phyloP scores from a whole-genome alignment of 2,329 filamentous ascomycete species.

The Camptophora hylomeconis region DNA sequence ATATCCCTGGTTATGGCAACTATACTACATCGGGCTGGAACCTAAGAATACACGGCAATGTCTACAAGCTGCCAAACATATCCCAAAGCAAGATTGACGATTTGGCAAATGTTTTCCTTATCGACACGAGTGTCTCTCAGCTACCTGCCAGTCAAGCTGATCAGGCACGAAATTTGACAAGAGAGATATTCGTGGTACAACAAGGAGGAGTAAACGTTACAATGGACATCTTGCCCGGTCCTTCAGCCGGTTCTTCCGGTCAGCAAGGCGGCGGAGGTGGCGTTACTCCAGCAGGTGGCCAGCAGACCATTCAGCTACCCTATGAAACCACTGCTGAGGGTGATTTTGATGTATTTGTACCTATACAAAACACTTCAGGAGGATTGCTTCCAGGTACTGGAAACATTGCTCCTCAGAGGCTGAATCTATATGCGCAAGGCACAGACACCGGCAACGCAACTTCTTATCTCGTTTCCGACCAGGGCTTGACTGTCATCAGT shows the following conservation, averaged over 20 bases:
- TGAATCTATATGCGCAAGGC: conserved; percentile 55
- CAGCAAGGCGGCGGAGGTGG: conserved; percentile 36
- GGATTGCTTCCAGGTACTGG: conserved; percentile 49
- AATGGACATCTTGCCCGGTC: conserved; percentile 48
- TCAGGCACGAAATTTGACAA: conserved; percentile 61
- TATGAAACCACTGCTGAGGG: conserved; percentile 54
- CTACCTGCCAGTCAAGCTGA: conserved; percentile 46
- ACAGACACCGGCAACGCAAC: conserved; percentile 58
- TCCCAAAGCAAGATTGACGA: conserved; percentile 51
- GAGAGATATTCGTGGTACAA: conserved; percentile 62
- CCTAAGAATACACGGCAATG: conserved; percentile 62
- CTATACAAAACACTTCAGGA: conserved; percentile 45
- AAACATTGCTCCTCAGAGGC: conserved; percentile 50
- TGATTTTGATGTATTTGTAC: conserved; percentile 61
- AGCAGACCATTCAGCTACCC: conserved; percentile 50
- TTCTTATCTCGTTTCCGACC: conserved; percentile 59
- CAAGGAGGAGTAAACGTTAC: conserved; percentile 52
- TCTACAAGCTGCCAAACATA: conserved; percentile 67
- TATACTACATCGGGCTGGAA: conserved; percentile 70
- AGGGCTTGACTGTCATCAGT: conserved; percentile 58
- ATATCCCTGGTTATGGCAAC: conserved; percentile 60
- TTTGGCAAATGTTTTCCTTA: conserved; percentile 57
- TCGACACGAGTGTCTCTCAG: conserved; percentile 48
- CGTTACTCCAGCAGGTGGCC: conserved; percentile 43
- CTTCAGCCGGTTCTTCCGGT: conserved; percentile 40